A percentile compares a stretch with the other conserved stretches of the same genome.
These are phyloP conservation scores for Anisodus tanguticus DNA, from an alignment of 257 asterid species.

Conservation along the genomic window DNA sequence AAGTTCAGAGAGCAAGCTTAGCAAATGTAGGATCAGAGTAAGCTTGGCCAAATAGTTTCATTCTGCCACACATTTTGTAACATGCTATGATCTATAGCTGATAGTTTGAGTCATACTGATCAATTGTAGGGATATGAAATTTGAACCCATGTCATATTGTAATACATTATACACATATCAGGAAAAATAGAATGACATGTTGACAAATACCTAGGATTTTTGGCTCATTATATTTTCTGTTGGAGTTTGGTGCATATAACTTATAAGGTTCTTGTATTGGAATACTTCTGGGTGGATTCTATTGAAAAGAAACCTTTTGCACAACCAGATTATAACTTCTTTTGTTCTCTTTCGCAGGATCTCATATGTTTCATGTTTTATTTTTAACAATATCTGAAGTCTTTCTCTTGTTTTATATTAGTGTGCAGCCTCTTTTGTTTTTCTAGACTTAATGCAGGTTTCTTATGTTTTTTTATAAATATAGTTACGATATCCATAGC, in stretches of 20 bases:
- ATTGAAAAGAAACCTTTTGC: not conserved
- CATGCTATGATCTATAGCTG: constrained; percentile 12
- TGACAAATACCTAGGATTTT: constrained; percentile 15
- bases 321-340: not conserved
- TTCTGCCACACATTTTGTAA: constrained; percentile 24
- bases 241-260: not conserved
- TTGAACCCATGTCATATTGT: not conserved
- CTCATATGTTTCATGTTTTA: not conserved
- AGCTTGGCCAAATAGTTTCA: constrained; percentile 8
- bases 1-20: constrained; percentile 53
- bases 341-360: not conserved
- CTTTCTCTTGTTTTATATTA: not conserved
- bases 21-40: not conserved
- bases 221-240: not conserved
- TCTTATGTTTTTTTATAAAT: not conserved
- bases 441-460: not conserved
- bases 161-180: constrained; percentile 4
- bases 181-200: not conserved
- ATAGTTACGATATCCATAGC: not conserved
- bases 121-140: not conserved
- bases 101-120: not conserved
- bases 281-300: not conserved
- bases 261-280: not conserved
- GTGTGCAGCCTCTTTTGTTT: not conserved
- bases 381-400: not conserved